Evolutionary conservation across 2,329 filamentous ascomycete species (phyloP).

Genomic region (Dryadomyces quercus-mongolicae): DNA sequence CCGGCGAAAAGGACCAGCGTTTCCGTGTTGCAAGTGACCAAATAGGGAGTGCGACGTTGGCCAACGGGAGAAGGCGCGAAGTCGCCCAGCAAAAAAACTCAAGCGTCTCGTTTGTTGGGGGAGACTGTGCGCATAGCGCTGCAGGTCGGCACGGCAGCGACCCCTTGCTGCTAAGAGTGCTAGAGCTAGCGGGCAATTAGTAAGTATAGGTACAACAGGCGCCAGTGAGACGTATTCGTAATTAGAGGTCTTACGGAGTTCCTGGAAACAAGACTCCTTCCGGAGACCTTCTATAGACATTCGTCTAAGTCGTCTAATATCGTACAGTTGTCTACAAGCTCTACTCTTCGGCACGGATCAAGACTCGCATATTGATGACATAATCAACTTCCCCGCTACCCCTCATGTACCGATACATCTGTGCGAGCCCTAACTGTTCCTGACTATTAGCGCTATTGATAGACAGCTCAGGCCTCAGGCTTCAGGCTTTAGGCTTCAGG

Average conservation of each 20-base stretch:
- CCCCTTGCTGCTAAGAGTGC: background rate
- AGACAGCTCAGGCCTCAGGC: no score
- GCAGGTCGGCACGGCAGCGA: constrained; percentile 6
- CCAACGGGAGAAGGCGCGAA: constrained; percentile 10
- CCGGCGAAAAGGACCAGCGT: background rate
- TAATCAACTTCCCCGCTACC: background rate
- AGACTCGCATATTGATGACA: background rate
- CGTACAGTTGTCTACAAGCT: no score
- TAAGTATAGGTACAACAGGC: background rate
- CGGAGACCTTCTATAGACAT: no score
- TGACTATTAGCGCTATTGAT: no score
- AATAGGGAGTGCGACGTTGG: background rate
- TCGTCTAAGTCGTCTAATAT: no score
- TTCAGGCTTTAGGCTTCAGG: no score
- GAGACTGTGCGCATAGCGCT: background rate
- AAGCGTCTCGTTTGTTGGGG: constrained; percentile 12
- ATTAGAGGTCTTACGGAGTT: no score
- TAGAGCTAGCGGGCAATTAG: background rate
- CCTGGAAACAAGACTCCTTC: no score
- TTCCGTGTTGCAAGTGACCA: background rate
- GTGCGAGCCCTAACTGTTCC: background rate
- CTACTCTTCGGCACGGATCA: background rate
- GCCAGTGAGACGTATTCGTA: no score
- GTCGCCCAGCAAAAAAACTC: constrained; percentile 6
- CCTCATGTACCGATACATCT: background rate